A percentile compares a stretch with the other conserved stretches of the same genome.
Conservation (phyloP, 768 basidiomycete species). For the Boletus huronensis region DNA sequence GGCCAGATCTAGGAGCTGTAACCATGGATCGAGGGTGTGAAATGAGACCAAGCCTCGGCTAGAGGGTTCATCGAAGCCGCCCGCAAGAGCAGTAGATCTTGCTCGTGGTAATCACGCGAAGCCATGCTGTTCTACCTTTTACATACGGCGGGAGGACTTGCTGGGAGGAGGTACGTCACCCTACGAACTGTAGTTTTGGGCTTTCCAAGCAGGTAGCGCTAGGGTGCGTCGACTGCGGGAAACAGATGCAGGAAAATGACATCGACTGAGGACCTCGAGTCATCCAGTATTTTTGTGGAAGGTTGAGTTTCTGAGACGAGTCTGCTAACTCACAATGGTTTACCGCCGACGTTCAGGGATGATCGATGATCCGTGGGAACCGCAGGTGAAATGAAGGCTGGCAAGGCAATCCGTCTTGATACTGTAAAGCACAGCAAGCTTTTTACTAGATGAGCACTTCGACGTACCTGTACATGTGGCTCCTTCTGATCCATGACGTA, state of each 20-base stretch:
- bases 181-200: not conserved
- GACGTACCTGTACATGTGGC: slow-evolving; percentile 2
- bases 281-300: not conserved
- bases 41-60: not conserved
- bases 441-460: not conserved
- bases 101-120: slow-evolving; percentile 20
- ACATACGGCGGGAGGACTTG: not conserved
- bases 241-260: not conserved
- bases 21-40: not conserved
- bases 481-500: not conserved
- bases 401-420: not conserved
- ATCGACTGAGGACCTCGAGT: not conserved
- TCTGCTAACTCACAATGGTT: not conserved
- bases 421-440: not conserved
- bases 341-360: slow-evolving; percentile 8
- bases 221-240: not conserved
- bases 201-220: not conserved
- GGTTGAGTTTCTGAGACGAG: not conserved
- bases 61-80: not conserved
- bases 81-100: not conserved
- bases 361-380: not conserved
- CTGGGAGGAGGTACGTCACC: not conserved
- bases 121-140: slow-evolving; percentile 13
- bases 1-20: slow-evolving; percentile 6
- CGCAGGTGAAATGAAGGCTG: not conserved